Conservation (phyloP, 2,329 filamentous ascomycete genomes). For the Aspergillus sp. region DNA sequence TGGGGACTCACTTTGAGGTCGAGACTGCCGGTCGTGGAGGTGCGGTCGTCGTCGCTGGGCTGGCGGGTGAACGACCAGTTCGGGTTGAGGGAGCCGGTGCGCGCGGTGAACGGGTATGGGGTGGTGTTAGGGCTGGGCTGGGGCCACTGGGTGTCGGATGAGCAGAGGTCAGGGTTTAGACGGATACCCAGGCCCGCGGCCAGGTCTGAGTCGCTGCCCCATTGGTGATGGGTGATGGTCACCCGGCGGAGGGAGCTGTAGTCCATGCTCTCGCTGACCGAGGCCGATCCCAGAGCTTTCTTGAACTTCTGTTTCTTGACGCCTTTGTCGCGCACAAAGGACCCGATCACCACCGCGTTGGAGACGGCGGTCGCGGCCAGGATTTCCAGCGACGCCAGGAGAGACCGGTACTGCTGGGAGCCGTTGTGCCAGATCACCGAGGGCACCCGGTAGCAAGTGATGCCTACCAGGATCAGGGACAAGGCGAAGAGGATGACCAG, state of each 20-base stretch:
- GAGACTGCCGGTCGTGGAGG: conserved; percentile 30
- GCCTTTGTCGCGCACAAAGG: conserved; percentile 86
- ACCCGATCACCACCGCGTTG: conserved; percentile 86
- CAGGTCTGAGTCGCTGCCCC: conserved; percentile 90
- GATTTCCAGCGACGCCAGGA: conserved; percentile 86
- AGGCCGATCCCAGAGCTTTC: conserved; percentile 38
- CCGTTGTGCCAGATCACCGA: conserved; percentile 70
- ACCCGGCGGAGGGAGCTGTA: conserved; percentile 37
- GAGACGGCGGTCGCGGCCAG: conserved; percentile 83
- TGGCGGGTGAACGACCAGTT: conserved; percentile 33
- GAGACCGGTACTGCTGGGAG: conserved; percentile 80
- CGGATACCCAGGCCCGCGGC: conserved; percentile 76
- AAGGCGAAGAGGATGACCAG: conserved; percentile 80
- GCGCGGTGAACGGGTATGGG: conserved; percentile 26
- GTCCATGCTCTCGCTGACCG: conserved; percentile 49
- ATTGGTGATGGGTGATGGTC: conserved; percentile 68
- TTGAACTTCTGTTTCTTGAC: conserved; percentile 86
- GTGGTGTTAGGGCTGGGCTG: conserved; percentile 41
- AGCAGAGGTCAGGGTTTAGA: conserved; percentile 52
- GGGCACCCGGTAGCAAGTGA: conserved; percentile 79
- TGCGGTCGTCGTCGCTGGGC: conserved; percentile 27
- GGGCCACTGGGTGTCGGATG: conserved; percentile 29
- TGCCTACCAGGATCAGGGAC: conserved; percentile 74
- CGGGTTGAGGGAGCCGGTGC: conserved; percentile 28
- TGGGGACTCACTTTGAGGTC: conserved; percentile 33